phyloP scores from a whole-genome alignment of 441 rosid species.

The Brassica hybrid region DNA sequence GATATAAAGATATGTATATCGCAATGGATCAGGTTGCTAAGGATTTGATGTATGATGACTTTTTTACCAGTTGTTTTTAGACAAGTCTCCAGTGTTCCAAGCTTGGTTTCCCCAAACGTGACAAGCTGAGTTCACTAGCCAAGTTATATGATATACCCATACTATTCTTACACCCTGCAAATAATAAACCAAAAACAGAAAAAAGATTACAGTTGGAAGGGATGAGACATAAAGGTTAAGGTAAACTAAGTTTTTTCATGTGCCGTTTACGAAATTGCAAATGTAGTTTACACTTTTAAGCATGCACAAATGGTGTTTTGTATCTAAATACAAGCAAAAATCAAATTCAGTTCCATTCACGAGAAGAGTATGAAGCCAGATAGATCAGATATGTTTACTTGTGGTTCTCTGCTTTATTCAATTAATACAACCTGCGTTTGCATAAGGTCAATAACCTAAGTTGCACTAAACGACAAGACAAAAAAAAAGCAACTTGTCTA shows the following conservation, averaged over 20 bases:
- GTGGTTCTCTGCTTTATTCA: conserved; percentile 15
- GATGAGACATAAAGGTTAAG: neutral
- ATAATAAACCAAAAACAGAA: no score
- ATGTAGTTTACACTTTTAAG: conserved; percentile 5
- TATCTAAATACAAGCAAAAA: conserved; percentile 11
- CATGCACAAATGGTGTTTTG: conserved; percentile 25
- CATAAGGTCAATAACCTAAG: conserved; percentile 11
- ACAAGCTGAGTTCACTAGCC: conserved; percentile 87
- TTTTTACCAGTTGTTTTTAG: conserved; percentile 79
- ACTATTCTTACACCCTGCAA: conserved; percentile 71
- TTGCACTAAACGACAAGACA: conserved; percentile 27
- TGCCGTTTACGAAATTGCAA: conserved; percentile 18
- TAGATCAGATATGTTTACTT: conserved; percentile 12
- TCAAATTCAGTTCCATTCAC: conserved; percentile 14
- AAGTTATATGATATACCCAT: conserved; percentile 82
- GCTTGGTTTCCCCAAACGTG: conserved; percentile 89
- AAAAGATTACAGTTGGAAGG: neutral
- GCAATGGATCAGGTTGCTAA: neutral
- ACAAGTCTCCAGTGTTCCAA: conserved; percentile 84
- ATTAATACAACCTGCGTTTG: conserved; percentile 25
- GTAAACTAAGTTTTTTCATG: neutral
- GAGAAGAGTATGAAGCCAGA: conserved; percentile 27
- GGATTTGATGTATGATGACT: neutral
- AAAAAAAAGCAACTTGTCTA: conserved; percentile 21
- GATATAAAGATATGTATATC: neutral